These are phyloP conservation scores for Massospora cicadina DNA, from an alignment of 371 early-diverging fungal genomes.

Conservation along the genomic window DNA sequence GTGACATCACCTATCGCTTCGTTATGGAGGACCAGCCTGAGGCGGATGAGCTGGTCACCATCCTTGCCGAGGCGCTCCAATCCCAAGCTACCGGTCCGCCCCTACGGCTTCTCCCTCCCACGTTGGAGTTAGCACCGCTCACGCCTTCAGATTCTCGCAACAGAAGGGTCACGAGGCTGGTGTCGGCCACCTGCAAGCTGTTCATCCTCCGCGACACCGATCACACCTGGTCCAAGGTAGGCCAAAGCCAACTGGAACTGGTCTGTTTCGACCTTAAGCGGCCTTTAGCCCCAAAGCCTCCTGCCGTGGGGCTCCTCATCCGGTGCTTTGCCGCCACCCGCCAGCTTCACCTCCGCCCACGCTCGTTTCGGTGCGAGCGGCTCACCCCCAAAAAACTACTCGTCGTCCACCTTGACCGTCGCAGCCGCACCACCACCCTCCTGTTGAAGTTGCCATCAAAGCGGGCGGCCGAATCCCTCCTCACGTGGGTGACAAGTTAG, in stretches of 20 bases:
- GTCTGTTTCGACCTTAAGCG: not conserved
- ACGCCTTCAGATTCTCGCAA: not conserved
- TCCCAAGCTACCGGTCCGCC: not conserved
- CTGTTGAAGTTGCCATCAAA: not conserved
- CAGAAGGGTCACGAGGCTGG: not conserved
- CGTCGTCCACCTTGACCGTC: not conserved
- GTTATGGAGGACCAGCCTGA: not conserved
- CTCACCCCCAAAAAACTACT: not conserved
- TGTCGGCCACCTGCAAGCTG: not conserved
- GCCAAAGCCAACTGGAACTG: not conserved
- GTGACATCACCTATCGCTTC: not conserved
- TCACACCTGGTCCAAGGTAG: not conserved
- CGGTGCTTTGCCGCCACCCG: not conserved
- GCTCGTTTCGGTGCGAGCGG: not conserved
- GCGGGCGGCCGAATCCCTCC: not conserved
- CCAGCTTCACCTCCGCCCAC: not conserved
- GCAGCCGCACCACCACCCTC: not conserved
- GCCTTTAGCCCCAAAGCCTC: not conserved
- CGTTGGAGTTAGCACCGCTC: too few relatives aligned
- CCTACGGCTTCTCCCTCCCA: not conserved
- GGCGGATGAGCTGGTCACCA: not conserved
- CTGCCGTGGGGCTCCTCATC: not conserved
- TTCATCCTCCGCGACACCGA: not conserved
- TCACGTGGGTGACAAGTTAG: too few relatives aligned
- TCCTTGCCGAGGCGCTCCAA: not conserved